Evolutionary conservation across 2,329 filamentous ascomycete genomes (phyloP), one percentile per base, ranked within the genome.

Genomic region (Leptodontidium sp.): DNA sequence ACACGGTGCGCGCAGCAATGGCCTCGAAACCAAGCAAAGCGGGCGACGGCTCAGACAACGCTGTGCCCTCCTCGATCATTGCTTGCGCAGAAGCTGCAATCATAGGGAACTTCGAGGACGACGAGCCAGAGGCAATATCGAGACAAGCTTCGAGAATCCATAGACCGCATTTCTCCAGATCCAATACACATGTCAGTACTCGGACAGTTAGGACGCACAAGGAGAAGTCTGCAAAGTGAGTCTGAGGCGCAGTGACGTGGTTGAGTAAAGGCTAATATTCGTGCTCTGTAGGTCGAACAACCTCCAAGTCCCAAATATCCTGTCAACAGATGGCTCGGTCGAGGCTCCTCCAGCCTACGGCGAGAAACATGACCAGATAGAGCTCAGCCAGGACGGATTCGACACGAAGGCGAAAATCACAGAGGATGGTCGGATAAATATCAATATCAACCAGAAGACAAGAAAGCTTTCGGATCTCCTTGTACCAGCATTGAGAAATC

Each of bases 391-490:
- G 73, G 83, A 87, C 55, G 89, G 88, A 15, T 87, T 91, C 68
- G 84, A 88, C 61, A 89, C 89, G 29, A 86, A 86, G 49, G 89
- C 88, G 52, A 83, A 83, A 35, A 80, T 91, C 32, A 88, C 75
- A 89, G 91, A 87, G 69, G 91, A 94, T 81, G 93, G 93, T 29
- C 88, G 93, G 76, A 85, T 96, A 74, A 89, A 93, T 76, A 93
- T 96, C 81, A 90, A 89, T 71, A 93, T 96, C 80, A 89, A 91
- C 76, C 90, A 93, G 78, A 90, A 88, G 73, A 89, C 86, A 73
- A 82, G 85, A 65, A 86, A 86, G 65, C 82, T 95, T 4, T 88
- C 91, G 1, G 87, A 89, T 69, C 82, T 94, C 14, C 84, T 94
- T 32, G 85, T 87, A 0, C 90, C 91, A 2, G 87, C 89, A 8